Evolutionary conservation across 1,284 basidiomycete genomes (phyloP).

Genomic region (Pulchroboletus neoregius): DNA sequence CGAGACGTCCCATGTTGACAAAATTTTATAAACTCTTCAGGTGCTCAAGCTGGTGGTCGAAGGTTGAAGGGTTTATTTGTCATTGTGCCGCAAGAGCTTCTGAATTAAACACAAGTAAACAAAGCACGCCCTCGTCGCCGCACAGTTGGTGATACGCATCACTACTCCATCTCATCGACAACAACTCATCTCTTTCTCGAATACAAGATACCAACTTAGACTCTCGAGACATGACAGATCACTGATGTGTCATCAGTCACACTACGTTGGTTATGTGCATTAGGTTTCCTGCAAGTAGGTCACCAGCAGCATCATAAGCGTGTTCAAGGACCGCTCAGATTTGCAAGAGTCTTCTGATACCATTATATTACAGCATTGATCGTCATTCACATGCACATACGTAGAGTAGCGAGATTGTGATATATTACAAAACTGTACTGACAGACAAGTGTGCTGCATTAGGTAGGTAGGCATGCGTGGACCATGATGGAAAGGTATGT

Average conservation of each 20-base stretch:
- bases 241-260: background rate
- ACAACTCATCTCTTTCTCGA: background rate
- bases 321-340: conserved; percentile 8
- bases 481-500: conserved; percentile 19
- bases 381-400: conserved; percentile 13
- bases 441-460: conserved; percentile 16
- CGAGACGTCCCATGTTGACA: conserved; percentile 72
- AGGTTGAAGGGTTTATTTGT: conserved; percentile 27
- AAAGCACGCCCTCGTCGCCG: conserved; percentile 14
- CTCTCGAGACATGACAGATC: conserved; percentile 13
- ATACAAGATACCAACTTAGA: conserved; percentile 15
- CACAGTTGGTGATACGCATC: background rate
- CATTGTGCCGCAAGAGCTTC: conserved; percentile 28
- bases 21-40: background rate
- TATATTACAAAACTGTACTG: conserved; percentile 10
- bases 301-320: conserved; percentile 1
- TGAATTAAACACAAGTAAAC: conserved; percentile 29
- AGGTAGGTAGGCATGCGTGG: conserved; percentile 25
- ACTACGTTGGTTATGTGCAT: background rate
- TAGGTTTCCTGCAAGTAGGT: background rate
- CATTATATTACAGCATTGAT: conserved; percentile 20
- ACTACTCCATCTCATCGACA: background rate
- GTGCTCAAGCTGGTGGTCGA: background rate
- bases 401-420: conserved; percentile 13
- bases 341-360: background rate